Base-by-base conservation (phyloP, 371 early-diverging fungal species). In the Rhizopus stolonifer region DNA sequence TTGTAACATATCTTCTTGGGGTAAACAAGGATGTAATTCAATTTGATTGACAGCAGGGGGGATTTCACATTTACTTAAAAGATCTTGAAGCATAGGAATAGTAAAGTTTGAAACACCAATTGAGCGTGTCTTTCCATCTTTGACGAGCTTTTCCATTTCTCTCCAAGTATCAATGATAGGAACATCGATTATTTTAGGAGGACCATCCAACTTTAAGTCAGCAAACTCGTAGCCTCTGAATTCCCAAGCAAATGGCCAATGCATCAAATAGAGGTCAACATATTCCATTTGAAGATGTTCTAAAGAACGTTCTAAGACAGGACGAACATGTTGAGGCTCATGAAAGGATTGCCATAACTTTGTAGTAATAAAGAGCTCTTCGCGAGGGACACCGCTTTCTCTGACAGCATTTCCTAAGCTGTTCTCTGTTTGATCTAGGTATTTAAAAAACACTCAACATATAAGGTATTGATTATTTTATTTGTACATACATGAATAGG, bases 201-300 rank as follows among this genome's bases (percentile, higher is more conserved):
- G 64, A 23, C 49, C 61, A 19, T 68, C 55, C 3, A 58, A 65
- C 29, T 60, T 43, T 1, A 40, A 39, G 4, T 61, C 46, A 29
- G 45, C 48, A n/a, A 63, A 56, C 29, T 69, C 69, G 23, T 63
- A 77, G 10, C 70, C 66, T 5, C 13, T 25, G 51, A 74, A 74
- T 15, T 67, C 40, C 68, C 67, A 69, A 15, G 69, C 61, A 21
- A 72, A 48, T 5, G 75, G 64, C 69, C 65, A 70, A 25, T 79
- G 72, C 46, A 98, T 88, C 63, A 98, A 70, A 63, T 94, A 94
- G 40, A 95, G 58, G 64, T 98, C 97, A 23, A 98, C 59, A 62
- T 96, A 95, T 24, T 92, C 87, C 22, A 87, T 56, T 36, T 81
- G 77, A 13, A 97, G 74, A 45, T 88, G 80, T 24, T 74, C 56